Evolutionary conservation across 2,329 filamentous ascomycete species (phyloP).

Genomic region (Aspergillus sp.): DNA sequence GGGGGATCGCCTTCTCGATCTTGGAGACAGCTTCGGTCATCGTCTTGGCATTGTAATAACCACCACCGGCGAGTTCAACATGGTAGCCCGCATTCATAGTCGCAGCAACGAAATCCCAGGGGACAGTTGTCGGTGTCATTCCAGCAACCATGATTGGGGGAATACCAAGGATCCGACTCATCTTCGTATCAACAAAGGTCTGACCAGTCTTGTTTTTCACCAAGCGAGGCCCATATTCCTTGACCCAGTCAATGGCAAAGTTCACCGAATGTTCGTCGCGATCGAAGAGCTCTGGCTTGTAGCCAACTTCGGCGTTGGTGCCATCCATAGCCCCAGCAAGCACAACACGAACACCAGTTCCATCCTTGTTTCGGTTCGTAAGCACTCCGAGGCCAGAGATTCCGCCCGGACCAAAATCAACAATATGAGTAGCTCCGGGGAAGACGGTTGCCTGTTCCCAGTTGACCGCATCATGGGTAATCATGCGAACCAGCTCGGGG

Average conservation of each 20-base stretch:
- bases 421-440: conserved; percentile 83
- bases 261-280: conserved; percentile 93
- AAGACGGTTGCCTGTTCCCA: conserved; percentile 96
- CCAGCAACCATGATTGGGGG: conserved; percentile 86
- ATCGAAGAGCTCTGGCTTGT: conserved; percentile 97
- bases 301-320: conserved; percentile 85
- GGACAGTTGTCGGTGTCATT: conserved; percentile 87
- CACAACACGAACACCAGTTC: conserved; percentile 94
- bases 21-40: conserved; percentile 82
- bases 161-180: conserved; percentile 80
- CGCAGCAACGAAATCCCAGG: conserved; percentile 87
- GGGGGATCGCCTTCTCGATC: conserved; percentile 80
- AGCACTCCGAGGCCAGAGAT: conserved; percentile 94
- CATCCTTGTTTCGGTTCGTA: conserved; percentile 98
- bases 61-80: conserved; percentile 84
- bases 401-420: conserved; percentile 95
- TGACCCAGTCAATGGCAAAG: conserved; percentile 96
- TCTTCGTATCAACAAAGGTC: conserved; percentile 94
- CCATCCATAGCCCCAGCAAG: conserved; percentile 91
- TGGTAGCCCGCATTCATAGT: conserved; percentile 96
- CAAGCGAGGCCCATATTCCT: conserved; percentile 90
- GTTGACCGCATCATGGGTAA: conserved; percentile 89
- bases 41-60: conserved; percentile 78
- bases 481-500: conserved; percentile 82
- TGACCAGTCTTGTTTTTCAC: conserved; percentile 85